Base-by-base conservation (phyloP, 805 yeast species). In the Ogataea nitratoaversa region DNA sequence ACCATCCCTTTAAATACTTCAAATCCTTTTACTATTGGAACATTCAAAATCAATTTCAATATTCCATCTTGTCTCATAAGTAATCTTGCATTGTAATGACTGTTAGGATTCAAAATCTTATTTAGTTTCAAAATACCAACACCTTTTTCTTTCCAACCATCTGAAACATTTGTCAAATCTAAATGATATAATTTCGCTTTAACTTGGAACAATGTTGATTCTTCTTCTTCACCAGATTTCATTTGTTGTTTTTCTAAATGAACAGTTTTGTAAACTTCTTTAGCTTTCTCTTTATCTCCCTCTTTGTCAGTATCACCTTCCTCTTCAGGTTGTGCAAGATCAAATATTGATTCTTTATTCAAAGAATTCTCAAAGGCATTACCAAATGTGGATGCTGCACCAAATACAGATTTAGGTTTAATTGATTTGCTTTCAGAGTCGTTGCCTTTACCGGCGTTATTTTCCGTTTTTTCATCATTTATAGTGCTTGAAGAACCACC, bases 131-230 rank as follows among this genome's bases (percentile, higher is more conserved):
- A 65, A 4, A 78, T 73, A 2, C 99, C 99, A 31, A 84, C 71
- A 19, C 99, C 99, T 55, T 93, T 78, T 63, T 93, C 99, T 59
- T 87, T 93, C 99, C 99, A 93, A 2, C 96, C 96, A 14, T 73
- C 78, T 8, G 74, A 59, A 3, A 84, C 69, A 28, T 79, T 74
- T 0, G 81, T 66, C 23, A 90, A 66, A 53, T 85, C 84, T 50
- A 87, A 65, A 23, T 76, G 79, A 57, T 90, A 93, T 20, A 93
- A 66, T 56, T 90, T 87, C 4, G 95, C 87, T 35, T 83, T 79
- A 29, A 84, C 74, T 32, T 78, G 76, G 59, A 76, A 86, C 7
- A 82, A 56, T 0, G 84, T 76, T 25, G 68, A 69, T 58, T 93
- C 99, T 41, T 78, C 71, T 60, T 93, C 99, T 61, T 93, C 99